These are phyloP conservation scores for Parmelia sp. DNA, from an alignment of 495 filamentous ascomycete species.

Conservation along the genomic window DNA sequence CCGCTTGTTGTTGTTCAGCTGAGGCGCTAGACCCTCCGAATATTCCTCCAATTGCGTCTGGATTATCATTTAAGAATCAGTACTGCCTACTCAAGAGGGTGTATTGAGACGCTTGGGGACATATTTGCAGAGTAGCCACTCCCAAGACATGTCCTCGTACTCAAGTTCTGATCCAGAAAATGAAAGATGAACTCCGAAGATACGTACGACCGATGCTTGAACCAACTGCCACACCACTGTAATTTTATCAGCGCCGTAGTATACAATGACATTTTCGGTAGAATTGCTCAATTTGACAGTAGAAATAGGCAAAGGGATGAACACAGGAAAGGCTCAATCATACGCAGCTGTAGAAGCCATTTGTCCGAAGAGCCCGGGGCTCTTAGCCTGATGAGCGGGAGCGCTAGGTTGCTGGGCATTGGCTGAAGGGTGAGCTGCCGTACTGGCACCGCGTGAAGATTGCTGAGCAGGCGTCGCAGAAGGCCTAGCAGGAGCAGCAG, in stretches of 20 bases:
- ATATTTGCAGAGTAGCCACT: no score
- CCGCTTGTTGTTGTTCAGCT: slow-evolving; percentile 51
- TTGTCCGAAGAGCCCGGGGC: slow-evolving; percentile 70
- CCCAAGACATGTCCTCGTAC: no score
- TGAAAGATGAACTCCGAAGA: no score
- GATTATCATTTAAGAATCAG: no score
- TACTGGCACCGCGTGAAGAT: slow-evolving; percentile 57
- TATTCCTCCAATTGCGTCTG: slow-evolving; percentile 81
- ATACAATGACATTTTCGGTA: slow-evolving; percentile 17
- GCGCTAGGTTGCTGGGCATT: slow-evolving; percentile 43
- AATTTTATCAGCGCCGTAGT: slow-evolving; percentile 20
- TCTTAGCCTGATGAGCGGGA: slow-evolving; percentile 44
- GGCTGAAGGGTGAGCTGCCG: slow-evolving; percentile 54
- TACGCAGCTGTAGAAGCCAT: slow-evolving; percentile 86
- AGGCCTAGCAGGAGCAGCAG: slow-evolving; percentile 54
- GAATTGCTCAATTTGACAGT: neutral
- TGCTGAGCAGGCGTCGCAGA: slow-evolving; percentile 52
- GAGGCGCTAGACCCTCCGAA: slow-evolving; percentile 58
- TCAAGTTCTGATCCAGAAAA: no score
- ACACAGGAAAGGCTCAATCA: slow-evolving; percentile 28
- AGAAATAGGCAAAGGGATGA: slow-evolving; percentile 8
- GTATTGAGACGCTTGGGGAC: no score
- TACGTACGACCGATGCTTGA: slow-evolving; percentile 91
- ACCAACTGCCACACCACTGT: slow-evolving; percentile 89
- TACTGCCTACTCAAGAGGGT: no score